Conservation (phyloP, 768 basidiomycete species). For the Podaxis carcinomalis region DNA sequence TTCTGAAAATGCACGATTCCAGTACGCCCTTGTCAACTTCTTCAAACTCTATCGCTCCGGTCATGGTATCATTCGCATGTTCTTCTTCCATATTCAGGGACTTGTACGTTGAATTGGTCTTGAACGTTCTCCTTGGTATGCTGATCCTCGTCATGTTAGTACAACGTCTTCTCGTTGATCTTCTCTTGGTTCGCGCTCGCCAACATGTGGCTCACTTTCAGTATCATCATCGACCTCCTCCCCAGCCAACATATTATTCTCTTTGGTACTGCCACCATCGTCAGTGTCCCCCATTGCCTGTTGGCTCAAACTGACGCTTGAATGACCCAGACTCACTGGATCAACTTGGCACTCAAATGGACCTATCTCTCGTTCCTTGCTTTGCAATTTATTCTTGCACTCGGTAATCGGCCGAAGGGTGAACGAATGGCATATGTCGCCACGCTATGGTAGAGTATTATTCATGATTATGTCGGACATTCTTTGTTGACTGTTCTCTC, state of each 20-base stretch:
- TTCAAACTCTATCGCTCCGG: conserved; percentile 82
- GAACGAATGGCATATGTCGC: conserved; percentile 68
- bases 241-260: conserved; percentile 49
- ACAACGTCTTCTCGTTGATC: conserved; percentile 78
- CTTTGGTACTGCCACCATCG: conserved; percentile 70
- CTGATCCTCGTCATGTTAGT: conserved; percentile 37
- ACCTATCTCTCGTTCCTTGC: conserved; percentile 82
- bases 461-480: conserved; percentile 43
- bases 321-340: conserved; percentile 72
- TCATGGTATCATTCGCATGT: conserved; percentile 89
- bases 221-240: conserved; percentile 88
- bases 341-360: conserved; percentile 82
- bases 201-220: conserved; percentile 94
- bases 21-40: conserved; percentile 94
- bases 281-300: conserved; percentile 33
- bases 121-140: neutral
- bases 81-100: conserved; percentile 94
- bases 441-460: conserved; percentile 70
- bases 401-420: conserved; percentile 84
- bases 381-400: conserved; percentile 61
- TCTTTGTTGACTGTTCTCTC: neutral
- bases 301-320: neutral
- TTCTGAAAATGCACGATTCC: conserved; percentile 10
- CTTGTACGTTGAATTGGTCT: conserved; percentile 49
- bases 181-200: conserved; percentile 94